Evolutionary conservation across 176 grass and related monocot species (phyloP).

Genomic region (Miscanthus lutarioriparius): DNA sequence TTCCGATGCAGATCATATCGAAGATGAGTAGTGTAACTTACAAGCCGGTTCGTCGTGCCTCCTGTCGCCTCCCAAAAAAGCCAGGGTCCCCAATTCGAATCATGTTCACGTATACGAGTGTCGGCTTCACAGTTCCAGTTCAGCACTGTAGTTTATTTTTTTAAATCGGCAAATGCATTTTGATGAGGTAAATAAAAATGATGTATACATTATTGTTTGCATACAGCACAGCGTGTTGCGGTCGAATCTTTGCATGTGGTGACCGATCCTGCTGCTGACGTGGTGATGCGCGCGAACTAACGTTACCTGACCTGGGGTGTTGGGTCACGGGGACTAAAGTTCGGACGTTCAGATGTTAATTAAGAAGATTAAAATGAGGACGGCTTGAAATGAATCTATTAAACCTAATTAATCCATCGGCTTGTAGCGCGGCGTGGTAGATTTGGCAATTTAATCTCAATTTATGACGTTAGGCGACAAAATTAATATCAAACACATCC

Average conservation of each 20-base stretch:
- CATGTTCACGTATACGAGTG: not conserved
- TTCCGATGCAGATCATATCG: not conserved
- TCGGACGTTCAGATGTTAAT: too few species aligned
- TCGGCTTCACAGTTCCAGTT: not conserved
- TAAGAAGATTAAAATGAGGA: too few species aligned
- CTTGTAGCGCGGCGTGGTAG: too few species aligned
- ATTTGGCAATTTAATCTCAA: too few species aligned
- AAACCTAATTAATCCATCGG: too few species aligned
- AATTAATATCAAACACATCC: too few species aligned
- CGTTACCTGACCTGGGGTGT: too few species aligned
- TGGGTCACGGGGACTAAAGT: too few species aligned
- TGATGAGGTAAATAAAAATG: not conserved
- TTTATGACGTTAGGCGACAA: too few species aligned
- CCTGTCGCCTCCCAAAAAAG: not conserved
- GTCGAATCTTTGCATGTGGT: constrained; percentile 33
- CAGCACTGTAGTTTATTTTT: not conserved
- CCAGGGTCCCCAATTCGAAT: not conserved
- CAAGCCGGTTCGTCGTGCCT: constrained; percentile 14
- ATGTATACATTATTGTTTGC: too few species aligned
- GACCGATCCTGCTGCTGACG: not conserved
- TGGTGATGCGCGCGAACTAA: not conserved
- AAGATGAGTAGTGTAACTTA: constrained; percentile 2
- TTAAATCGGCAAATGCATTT: not conserved
- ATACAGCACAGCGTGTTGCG: not conserved
- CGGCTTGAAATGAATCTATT: too few species aligned